phyloP scores from a whole-genome alignment of 257 asterid species.

The Sherardia arvensis region DNA sequence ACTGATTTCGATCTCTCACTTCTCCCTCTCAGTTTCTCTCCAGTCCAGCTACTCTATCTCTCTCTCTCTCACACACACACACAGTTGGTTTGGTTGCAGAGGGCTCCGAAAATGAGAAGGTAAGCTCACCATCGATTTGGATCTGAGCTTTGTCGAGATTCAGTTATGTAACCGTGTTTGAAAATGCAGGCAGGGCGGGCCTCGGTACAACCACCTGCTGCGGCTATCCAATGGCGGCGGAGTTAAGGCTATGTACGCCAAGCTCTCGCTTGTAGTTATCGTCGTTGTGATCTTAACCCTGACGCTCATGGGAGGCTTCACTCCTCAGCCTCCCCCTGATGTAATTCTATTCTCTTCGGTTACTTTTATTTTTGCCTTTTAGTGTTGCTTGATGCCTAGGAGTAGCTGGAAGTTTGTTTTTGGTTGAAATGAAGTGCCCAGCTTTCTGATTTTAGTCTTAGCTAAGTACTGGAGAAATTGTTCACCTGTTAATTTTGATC shows the following conservation, averaged over 20 bases:
- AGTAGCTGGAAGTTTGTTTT: neutral
- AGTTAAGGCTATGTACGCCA: slow-evolving; percentile 67
- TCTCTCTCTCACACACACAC: neutral
- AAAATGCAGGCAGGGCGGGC: slow-evolving; percentile 45
- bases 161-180: neutral
- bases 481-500: neutral
- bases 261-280: slow-evolving; percentile 54
- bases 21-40: slow-evolving; percentile 2
- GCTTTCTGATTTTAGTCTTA: neutral
- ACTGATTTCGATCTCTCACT: neutral
- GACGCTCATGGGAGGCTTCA: slow-evolving; percentile 38
- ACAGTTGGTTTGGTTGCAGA: neutral
- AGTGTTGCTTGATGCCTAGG: neutral
- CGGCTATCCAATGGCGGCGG: slow-evolving; percentile 45
- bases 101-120: slow-evolving; percentile 15
- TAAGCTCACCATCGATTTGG: slow-evolving; percentile 4
- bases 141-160: slow-evolving; percentile 2
- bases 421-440: neutral
- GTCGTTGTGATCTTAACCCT: slow-evolving; percentile 61
- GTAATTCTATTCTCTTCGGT: slow-evolving; percentile 17
- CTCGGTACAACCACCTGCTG: slow-evolving; percentile 43
- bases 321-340: slow-evolving; percentile 37
- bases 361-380: too few relatives aligned
- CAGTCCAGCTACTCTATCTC: neutral
- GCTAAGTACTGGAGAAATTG: neutral